Conservation (phyloP, 768 basidiomycete species). For the Leccinum disarticulatum region DNA sequence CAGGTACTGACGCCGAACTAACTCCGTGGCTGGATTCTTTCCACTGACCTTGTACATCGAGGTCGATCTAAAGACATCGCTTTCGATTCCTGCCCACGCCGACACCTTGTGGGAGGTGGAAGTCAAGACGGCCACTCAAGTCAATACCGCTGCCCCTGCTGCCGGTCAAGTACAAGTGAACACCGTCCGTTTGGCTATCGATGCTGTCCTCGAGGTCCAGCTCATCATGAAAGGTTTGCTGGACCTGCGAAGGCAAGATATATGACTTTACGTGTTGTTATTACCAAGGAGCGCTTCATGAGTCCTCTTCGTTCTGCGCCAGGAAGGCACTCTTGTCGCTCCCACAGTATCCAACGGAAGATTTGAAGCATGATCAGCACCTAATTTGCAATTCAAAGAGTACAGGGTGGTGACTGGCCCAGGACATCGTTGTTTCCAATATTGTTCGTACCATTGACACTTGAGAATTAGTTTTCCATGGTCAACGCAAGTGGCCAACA, state of each 20-base stretch:
- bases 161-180: slow-evolving; percentile 52
- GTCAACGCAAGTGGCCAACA: background rate
- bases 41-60: slow-evolving; percentile 29
- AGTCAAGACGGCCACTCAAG: slow-evolving; percentile 78
- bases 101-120: slow-evolving; percentile 88
- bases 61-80: slow-evolving; percentile 74
- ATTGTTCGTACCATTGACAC: background rate
- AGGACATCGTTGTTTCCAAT: background rate
- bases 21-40: background rate
- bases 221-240: slow-evolving; percentile 81
- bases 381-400: background rate
- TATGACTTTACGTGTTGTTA: slow-evolving; percentile 35
- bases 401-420: background rate
- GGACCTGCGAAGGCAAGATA: slow-evolving; percentile 73
- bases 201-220: slow-evolving; percentile 80
- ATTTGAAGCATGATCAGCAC: background rate
- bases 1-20: slow-evolving; percentile 45
- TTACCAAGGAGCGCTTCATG: background rate
- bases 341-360: background rate
- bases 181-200: slow-evolving; percentile 66
- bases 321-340: background rate
- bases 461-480: background rate
- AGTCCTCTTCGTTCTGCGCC: background rate
- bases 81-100: slow-evolving; percentile 72
- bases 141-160: slow-evolving; percentile 55